Evolutionary conservation across 2,329 filamentous ascomycete genomes (phyloP).

Genomic region (Annulohypoxylon truncatum): DNA sequence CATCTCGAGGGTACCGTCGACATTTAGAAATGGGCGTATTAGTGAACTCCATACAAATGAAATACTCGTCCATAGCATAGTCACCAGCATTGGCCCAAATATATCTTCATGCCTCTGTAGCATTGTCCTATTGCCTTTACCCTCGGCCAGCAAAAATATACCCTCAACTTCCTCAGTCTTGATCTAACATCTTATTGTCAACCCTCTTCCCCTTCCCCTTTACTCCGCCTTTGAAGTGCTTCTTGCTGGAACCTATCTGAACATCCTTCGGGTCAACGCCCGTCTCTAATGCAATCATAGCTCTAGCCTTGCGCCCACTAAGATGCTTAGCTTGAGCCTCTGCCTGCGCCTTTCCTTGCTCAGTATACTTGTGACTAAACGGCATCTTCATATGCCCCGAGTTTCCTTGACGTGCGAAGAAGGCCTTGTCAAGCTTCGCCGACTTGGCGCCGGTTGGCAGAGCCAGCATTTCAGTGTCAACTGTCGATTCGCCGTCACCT

Average conservation of each 20-base stretch:
- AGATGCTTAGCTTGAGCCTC: slow-evolving; percentile 72
- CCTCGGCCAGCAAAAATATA: neutral
- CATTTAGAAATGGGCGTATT: neutral
- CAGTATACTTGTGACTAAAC: slow-evolving; percentile 89
- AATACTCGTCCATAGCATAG: neutral
- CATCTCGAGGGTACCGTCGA: too few species aligned
- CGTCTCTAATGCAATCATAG: slow-evolving; percentile 84
- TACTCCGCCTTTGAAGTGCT: slow-evolving; percentile 89
- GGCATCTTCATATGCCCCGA: slow-evolving; percentile 79
- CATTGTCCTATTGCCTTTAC: too few species aligned
- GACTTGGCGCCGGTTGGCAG: slow-evolving; percentile 77
- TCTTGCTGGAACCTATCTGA: slow-evolving; percentile 76
- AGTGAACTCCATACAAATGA: neutral
- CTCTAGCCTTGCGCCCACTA: slow-evolving; percentile 83
- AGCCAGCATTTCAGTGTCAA: slow-evolving; percentile 61
- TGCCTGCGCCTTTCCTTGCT: slow-evolving; percentile 72
- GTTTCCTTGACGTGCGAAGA: slow-evolving; percentile 73
- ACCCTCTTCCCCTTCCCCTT: slow-evolving; percentile 69
- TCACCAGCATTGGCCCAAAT: neutral
- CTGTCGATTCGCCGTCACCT: slow-evolving; percentile 52
- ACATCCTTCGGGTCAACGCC: slow-evolving; percentile 86
- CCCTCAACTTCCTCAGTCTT: slow-evolving; percentile 48
- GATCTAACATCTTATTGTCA: slow-evolving; percentile 47
- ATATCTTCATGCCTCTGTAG: neutral
- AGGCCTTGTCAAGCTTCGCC: slow-evolving; percentile 82